Base-by-base conservation (phyloP, 2,329 filamentous ascomycete genomes). In the Exophiala mesophila region DNA sequence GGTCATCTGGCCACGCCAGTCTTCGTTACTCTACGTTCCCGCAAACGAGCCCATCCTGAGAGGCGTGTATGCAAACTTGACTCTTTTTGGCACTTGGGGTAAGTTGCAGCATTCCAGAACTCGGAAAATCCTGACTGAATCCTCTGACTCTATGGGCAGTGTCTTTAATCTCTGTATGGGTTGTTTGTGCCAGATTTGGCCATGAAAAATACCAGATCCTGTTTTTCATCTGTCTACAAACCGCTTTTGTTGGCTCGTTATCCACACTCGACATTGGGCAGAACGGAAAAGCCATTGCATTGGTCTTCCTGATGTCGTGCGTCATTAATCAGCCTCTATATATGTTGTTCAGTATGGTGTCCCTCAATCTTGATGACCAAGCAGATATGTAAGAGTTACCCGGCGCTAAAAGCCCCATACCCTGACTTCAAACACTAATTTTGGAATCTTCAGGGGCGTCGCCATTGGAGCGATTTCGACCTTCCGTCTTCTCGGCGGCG, bases 1-100 rank as follows among this genome's bases (percentile, higher is more conserved):
- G 8, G 59, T 71, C 9, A 59, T 72, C 13, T 72, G 69, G 69
- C 70, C 69, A 2, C 63, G 29, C 3, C 12, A 41, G 20, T 40
- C 45, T 8, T 28, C 40, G 8, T 31, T 44, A 5, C 40, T 48
- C 3, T 48, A 43, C 15, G 40, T 39, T 2, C 31, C 45, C 12
- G 45, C 45, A 3, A 19, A 48, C 19, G 19, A 40, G 7, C 35
- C 36, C 9, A 48, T 48, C 21, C 18, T 48, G 13, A 35, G 45
- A 5, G 45, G 41, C 12, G 16, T 43, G 12, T 48, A 48, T 30
- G 45, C 45, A 13, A 44, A 34, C 18, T n/a, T 44, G 3, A 37
- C 39, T 13, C 23, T 29, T 6, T 24, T 40, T 12, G 44, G 37
- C 9, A 46, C 44, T 5, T 45, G 42, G 42, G 16, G 42, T 45